phyloP scores from a whole-genome alignment of 2,329 filamentous ascomycete genomes.

The Sordariomycetes sp. region DNA sequence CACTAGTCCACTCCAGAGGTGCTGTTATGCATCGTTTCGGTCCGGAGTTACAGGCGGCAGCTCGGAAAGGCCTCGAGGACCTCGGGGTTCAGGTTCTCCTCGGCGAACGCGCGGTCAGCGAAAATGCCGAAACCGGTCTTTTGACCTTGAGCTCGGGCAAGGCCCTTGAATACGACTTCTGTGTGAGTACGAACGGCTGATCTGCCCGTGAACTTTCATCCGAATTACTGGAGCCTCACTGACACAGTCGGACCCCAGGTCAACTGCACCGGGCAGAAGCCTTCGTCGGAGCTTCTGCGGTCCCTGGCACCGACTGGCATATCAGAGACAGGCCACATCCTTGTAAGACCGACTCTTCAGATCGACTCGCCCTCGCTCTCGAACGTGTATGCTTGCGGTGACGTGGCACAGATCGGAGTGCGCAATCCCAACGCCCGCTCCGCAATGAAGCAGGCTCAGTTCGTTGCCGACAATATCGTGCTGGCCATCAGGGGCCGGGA shows the following conservation, averaged over 20 bases:
- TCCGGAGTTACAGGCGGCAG: constrained; percentile 26
- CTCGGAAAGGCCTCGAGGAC: constrained; percentile 29
- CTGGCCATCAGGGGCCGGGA: constrained; percentile 29
- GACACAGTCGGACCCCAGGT: too few species aligned
- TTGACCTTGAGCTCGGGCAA: constrained; percentile 36
- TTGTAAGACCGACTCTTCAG: constrained; percentile 47
- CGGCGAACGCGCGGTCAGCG: constrained; percentile 32
- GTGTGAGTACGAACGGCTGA: constrained; percentile 24
- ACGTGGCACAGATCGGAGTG: constrained; percentile 44
- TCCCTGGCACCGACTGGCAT: constrained; percentile 32
- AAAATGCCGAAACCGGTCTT: constrained; percentile 23
- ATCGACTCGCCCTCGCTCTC: constrained; percentile 35
- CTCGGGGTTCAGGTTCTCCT: constrained; percentile 42
- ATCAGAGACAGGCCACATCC: constrained; percentile 37
- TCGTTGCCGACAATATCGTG: constrained; percentile 46
- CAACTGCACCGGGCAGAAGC: constrained; percentile 49
- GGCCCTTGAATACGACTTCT: constrained; percentile 37
- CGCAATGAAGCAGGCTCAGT: constrained; percentile 40
- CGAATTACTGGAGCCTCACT: constrained; percentile 1
- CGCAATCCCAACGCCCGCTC: constrained; percentile 44
- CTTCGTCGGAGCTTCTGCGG: constrained; percentile 40
- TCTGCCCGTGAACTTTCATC: not conserved
- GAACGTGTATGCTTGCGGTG: constrained; percentile 54
- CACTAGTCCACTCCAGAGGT: constrained; percentile 43
- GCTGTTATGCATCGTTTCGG: constrained; percentile 44